phyloP scores from a whole-genome alignment of 1,139 yeast species.

The Candida labiduridarum region DNA sequence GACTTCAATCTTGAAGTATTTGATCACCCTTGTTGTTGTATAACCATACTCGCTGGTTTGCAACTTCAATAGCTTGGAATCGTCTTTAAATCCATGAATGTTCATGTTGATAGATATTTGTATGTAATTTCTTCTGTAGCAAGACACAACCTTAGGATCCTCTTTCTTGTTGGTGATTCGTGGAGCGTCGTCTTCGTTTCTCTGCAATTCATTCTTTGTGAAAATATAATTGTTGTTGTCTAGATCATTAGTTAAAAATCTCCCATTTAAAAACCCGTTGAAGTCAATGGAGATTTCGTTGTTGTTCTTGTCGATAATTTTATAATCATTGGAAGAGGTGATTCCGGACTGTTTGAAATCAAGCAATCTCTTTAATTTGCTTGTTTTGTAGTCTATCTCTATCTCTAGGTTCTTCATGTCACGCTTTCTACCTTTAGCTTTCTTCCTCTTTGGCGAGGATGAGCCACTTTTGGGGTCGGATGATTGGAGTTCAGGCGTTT shows the following conservation, averaged over 20 bases:
- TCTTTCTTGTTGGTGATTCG: constrained; percentile 11
- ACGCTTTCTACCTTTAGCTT: constrained; percentile 17
- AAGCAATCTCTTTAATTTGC: constrained; percentile 30
- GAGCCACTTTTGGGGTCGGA: constrained; percentile 6
- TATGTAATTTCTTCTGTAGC: constrained; percentile 49
- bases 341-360: constrained; percentile 30
- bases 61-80: constrained; percentile 32
- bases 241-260: constrained; percentile 45
- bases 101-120: constrained; percentile 41
- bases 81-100: constrained; percentile 31
- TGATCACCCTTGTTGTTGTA: constrained; percentile 37
- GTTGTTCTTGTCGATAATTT: constrained; percentile 33
- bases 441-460: constrained; percentile 17
- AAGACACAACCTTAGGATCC: constrained; percentile 45
- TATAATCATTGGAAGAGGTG: constrained; percentile 24
- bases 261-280: constrained; percentile 45
- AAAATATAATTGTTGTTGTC: constrained; percentile 43
- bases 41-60: constrained; percentile 41
- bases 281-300: constrained; percentile 30
- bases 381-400: constrained; percentile 29
- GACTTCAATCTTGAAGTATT: constrained; percentile 44
- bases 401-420: constrained; percentile 16
- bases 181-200: constrained; percentile 6
- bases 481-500: background rate
- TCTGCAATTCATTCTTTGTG: constrained; percentile 21